phyloP scores from a whole-genome alignment of 768 basidiomycete species.

The Boletus rubroflammeus region DNA sequence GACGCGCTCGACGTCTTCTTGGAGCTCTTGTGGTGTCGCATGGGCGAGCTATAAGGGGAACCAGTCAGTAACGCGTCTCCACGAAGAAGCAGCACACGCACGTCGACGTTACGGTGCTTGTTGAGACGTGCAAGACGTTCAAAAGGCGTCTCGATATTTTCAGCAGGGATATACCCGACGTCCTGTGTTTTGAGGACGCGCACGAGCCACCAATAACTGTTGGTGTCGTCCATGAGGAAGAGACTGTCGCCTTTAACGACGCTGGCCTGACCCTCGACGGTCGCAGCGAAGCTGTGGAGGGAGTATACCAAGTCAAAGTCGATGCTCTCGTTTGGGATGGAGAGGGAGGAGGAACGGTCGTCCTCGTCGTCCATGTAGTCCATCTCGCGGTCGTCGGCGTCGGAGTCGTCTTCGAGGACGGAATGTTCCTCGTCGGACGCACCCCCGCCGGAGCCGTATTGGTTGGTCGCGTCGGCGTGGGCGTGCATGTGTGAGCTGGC shows the following conservation, averaged over 20 bases:
- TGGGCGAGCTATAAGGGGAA: constrained; percentile 27
- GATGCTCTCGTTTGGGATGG: constrained; percentile 87
- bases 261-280: constrained; percentile 97
- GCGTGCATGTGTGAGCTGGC: constrained; percentile 42
- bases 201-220: constrained; percentile 99
- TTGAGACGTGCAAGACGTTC: constrained; percentile 93
- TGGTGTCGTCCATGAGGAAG: constrained; percentile 95
- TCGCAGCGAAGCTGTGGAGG: constrained; percentile 95
- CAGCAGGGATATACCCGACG: constrained; percentile 98
- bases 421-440: constrained; percentile 77
- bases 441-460: constrained; percentile 27
- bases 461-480: constrained; percentile 45
- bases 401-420: constrained; percentile 81
- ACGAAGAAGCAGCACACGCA: constrained; percentile 38
- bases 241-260: constrained; percentile 98
- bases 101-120: constrained; percentile 96
- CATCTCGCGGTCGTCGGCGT: constrained; percentile 62
- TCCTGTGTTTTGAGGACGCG: constrained; percentile 98
- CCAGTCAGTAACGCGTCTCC: background rate
- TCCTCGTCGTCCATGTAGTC: constrained; percentile 73
- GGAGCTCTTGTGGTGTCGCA: constrained; percentile 48
- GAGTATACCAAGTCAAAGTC: constrained; percentile 92
- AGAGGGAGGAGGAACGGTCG: constrained; percentile 77
- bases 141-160: constrained; percentile 98
- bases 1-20: constrained; percentile 54